phyloP scores from a whole-genome alignment of 169 alveolate genomes.

The Plasmodium berghei region DNA sequence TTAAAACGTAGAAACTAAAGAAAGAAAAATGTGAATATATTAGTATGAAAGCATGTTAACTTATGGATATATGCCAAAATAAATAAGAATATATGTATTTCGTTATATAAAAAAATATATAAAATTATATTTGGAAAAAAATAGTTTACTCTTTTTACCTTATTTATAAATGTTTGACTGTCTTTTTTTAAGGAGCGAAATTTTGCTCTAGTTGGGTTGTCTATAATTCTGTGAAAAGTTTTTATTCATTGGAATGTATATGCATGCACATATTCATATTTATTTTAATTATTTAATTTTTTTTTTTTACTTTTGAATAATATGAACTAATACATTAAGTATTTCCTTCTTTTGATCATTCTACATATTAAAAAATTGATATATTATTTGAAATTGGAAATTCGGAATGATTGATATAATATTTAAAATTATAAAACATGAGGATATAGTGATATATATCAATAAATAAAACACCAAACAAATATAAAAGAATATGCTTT shows the following conservation, averaged over 20 bases:
- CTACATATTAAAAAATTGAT: constrained; percentile 22
- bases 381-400: not conserved
- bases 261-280: not conserved
- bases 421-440: not conserved
- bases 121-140: not conserved
- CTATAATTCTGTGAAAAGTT: constrained; percentile 38
- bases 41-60: not conserved
- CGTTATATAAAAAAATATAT: not conserved
- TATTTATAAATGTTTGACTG: constrained; percentile 63
- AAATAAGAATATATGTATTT: not conserved
- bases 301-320: constrained; percentile 60
- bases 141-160: constrained; percentile 20
- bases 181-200: constrained; percentile 68
- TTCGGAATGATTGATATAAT: not conserved
- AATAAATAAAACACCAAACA: too few species aligned
- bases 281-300: not conserved
- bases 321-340: constrained; percentile 55
- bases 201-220: constrained; percentile 70
- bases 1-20: constrained; percentile 25
- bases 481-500: too few species aligned
- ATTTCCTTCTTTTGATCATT: constrained; percentile 67
- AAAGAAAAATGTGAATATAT: not conserved
- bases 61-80: not conserved
- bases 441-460: too few species aligned
- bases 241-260: not conserved